These are phyloP conservation scores for Phytophthora lateralis DNA, from an alignment of 352 stramenopile species.

Conservation along the genomic window DNA sequence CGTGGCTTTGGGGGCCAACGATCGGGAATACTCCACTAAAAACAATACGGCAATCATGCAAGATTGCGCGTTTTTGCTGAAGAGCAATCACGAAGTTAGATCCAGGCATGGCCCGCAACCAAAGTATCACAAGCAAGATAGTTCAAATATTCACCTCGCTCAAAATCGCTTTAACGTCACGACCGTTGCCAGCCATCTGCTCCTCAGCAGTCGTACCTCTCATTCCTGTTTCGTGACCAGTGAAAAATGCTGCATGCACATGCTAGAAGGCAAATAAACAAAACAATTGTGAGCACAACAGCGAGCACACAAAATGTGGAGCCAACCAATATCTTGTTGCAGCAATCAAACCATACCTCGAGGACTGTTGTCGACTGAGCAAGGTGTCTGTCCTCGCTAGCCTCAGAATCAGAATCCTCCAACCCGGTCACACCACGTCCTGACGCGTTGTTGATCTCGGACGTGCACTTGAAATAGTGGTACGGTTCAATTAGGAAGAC, in stretches of 20 bases:
- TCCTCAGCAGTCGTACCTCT: slow-evolving; percentile 63
- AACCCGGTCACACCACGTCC: slow-evolving; percentile 50
- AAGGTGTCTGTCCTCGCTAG: slow-evolving; percentile 54
- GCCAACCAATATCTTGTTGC: neutral
- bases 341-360: slow-evolving; percentile 37
- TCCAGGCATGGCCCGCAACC: neutral
- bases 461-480: slow-evolving; percentile 81
- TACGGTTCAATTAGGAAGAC: slow-evolving; percentile 89
- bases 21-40: slow-evolving; percentile 87
- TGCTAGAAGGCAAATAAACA: slow-evolving; percentile 31
- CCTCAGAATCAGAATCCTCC: slow-evolving; percentile 40
- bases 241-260: slow-evolving; percentile 69
- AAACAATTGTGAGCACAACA: slow-evolving; percentile 1
- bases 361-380: slow-evolving; percentile 60
- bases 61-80: slow-evolving; percentile 73
- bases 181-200: slow-evolving; percentile 70
- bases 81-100: slow-evolving; percentile 11
- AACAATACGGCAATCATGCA: slow-evolving; percentile 69
- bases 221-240: slow-evolving; percentile 47
- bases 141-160: slow-evolving; percentile 42
- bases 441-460: slow-evolving; percentile 86
- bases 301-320: too few relatives aligned
- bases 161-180: slow-evolving; percentile 74
- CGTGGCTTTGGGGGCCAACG: slow-evolving; percentile 50
- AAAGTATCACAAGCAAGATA: slow-evolving; percentile 1